Conservation (phyloP, 2,329 filamentous ascomycete genomes). For the Cadophora malorum region DNA sequence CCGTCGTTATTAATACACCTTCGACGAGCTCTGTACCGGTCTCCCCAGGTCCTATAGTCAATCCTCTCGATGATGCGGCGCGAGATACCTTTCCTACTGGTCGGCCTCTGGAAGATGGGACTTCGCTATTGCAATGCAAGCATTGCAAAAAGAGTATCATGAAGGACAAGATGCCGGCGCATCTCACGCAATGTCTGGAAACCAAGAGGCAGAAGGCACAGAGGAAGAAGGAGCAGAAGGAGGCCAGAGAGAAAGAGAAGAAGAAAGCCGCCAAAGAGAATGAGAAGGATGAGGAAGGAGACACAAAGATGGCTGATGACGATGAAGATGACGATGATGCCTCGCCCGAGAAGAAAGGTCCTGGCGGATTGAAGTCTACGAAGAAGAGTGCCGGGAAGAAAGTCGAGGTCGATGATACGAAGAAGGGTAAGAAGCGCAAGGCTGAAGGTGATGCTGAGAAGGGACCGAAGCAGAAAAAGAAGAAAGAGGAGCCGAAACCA, state of each 20-base stretch:
- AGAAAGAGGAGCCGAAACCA: slow-evolving; percentile 88
- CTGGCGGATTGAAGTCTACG: slow-evolving; percentile 47
- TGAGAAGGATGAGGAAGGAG: slow-evolving; percentile 44
- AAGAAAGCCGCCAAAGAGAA: slow-evolving; percentile 38
- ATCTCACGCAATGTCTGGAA: slow-evolving; percentile 83
- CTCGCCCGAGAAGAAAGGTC: slow-evolving; percentile 51
- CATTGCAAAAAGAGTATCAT: slow-evolving; percentile 92
- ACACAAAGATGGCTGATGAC: slow-evolving; percentile 50
- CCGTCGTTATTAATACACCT: slow-evolving; percentile 42
- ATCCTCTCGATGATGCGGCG: slow-evolving; percentile 76
- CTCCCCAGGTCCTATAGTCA: slow-evolving; percentile 63
- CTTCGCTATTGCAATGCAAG: slow-evolving; percentile 86
- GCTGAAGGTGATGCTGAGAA: slow-evolving; percentile 80
- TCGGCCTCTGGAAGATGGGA: slow-evolving; percentile 78
- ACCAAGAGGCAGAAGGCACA: slow-evolving; percentile 53
- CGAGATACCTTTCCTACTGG: slow-evolving; percentile 83
- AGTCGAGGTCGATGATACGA: slow-evolving; percentile 60
- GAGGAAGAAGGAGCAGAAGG: slow-evolving; percentile 47
- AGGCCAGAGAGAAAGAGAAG: slow-evolving; percentile 49
- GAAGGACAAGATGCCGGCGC: slow-evolving; percentile 74
- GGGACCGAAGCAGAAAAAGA: slow-evolving; percentile 87
- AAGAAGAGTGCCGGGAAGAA: slow-evolving; percentile 74
- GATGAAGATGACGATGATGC: slow-evolving; percentile 49
- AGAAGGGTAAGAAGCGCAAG: slow-evolving; percentile 80
- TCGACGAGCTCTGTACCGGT: slow-evolving; percentile 49